phyloP scores from a whole-genome alignment of 352 stramenopile genomes.

The Phytophthora tubulina region DNA sequence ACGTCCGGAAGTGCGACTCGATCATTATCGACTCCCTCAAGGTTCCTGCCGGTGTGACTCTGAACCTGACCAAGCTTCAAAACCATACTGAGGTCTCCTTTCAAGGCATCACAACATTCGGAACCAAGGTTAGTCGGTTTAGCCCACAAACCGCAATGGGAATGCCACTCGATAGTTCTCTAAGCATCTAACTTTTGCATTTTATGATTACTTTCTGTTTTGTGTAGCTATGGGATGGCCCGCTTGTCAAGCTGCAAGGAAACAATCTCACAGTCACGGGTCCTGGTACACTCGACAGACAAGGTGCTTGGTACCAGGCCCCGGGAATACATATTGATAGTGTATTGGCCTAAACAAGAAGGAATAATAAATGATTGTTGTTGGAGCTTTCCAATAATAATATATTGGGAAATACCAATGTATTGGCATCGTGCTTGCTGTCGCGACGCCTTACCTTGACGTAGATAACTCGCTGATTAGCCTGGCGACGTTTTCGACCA shows the following conservation, averaged over 20 bases:
- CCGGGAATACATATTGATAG: too few relatives aligned
- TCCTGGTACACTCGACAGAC: slow-evolving; percentile 43
- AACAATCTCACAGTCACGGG: slow-evolving; percentile 41
- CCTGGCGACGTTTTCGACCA: not conserved
- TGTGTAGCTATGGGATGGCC: slow-evolving; percentile 38
- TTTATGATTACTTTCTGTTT: not conserved
- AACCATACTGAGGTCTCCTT: slow-evolving; percentile 37
- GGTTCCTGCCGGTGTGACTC: slow-evolving; percentile 41
- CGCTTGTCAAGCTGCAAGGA: slow-evolving; percentile 39
- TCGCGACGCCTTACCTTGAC: slow-evolving; percentile 4
- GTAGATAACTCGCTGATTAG: not conserved
- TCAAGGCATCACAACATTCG: slow-evolving; percentile 42
- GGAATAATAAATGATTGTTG: too few relatives aligned
- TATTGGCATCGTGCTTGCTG: too few relatives aligned
- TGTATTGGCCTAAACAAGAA: too few relatives aligned
- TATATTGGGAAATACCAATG: too few relatives aligned
- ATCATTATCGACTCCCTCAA: slow-evolving; percentile 37
- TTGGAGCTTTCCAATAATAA: too few relatives aligned
- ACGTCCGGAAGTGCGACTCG: slow-evolving; percentile 25
- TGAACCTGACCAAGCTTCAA: slow-evolving; percentile 42
- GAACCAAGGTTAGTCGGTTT: slow-evolving; percentile 19
- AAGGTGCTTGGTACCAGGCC: slow-evolving; percentile 49
- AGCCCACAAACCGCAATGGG: not conserved
- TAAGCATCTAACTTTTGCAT: not conserved
- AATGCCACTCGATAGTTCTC: too few relatives aligned